These are phyloP conservation scores for Ophiostoma fasciatum DNA, from an alignment of 2,329 filamentous ascomycete genomes.

Conservation along the genomic window DNA sequence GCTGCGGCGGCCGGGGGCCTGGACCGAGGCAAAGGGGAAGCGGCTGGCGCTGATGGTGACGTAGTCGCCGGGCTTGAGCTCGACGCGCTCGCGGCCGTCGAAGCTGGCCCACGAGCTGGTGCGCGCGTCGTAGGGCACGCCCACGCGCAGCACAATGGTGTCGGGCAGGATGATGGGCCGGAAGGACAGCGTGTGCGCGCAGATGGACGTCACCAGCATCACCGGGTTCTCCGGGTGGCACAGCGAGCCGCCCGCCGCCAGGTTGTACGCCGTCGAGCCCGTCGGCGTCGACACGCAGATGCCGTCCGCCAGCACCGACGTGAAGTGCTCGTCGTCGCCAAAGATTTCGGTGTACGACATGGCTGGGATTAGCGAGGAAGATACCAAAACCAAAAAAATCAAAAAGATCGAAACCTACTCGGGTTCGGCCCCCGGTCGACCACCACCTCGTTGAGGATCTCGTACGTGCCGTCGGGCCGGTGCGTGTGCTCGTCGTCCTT, in stretches of 20 bases:
- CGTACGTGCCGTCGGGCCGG: constrained; percentile 65
- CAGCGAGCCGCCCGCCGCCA: constrained; percentile 85
- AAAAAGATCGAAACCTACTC: too few species aligned
- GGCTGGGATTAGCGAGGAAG: too few species aligned
- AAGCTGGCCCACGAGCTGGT: constrained; percentile 95
- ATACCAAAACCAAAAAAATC: too few species aligned
- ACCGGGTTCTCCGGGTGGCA: constrained; percentile 95
- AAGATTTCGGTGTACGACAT: constrained; percentile 90
- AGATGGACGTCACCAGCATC: constrained; percentile 87
- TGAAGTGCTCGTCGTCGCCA: constrained; percentile 90
- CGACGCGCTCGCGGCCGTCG: constrained; percentile 79
- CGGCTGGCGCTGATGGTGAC: constrained; percentile 70
- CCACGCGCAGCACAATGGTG: constrained; percentile 82
- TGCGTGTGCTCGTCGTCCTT: constrained; percentile 75
- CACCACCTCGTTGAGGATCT: constrained; percentile 95
- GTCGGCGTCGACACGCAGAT: constrained; percentile 91
- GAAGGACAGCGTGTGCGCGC: constrained; percentile 88
- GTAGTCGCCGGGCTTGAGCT: constrained; percentile 65
- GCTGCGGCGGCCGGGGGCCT: constrained; percentile 51
- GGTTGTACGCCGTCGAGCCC: constrained; percentile 87
- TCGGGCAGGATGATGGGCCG: constrained; percentile 93
- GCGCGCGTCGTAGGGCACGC: constrained; percentile 86
- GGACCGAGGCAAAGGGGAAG: constrained; percentile 61
- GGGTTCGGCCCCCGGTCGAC: constrained; percentile 87
- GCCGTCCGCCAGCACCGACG: constrained; percentile 82